Conservation (phyloP, 2,329 filamentous ascomycete genomes). For the Elsinoe perseae region DNA sequence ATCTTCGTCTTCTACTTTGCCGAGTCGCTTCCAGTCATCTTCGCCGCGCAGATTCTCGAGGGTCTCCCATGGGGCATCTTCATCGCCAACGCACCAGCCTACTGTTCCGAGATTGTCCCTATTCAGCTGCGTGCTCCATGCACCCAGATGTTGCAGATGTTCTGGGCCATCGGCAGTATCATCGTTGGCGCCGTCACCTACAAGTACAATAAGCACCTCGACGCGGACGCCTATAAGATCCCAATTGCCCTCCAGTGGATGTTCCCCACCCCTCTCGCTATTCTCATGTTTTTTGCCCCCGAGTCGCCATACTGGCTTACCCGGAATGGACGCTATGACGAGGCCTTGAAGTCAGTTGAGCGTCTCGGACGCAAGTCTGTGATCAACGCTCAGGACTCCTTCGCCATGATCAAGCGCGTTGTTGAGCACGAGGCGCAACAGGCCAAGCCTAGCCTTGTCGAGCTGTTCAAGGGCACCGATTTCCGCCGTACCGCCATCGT, state of each 20-base stretch:
- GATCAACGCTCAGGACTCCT: conserved; percentile 34
- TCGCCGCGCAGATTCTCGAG: conserved; percentile 51
- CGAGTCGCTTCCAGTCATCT: conserved; percentile 39
- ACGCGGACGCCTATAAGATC: conserved; percentile 38
- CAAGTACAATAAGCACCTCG: conserved; percentile 38
- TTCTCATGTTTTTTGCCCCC: conserved; percentile 45
- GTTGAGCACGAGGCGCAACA: conserved; percentile 46
- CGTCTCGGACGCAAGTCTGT: conserved; percentile 43
- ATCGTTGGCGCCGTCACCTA: conserved; percentile 53
- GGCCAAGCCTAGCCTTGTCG: conserved; percentile 42
- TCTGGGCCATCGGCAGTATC: conserved; percentile 56
- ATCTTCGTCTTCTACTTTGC: conserved; percentile 56
- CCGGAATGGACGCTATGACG: conserved; percentile 40
- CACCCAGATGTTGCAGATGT: conserved; percentile 59
- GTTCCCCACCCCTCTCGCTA: conserved; percentile 49
- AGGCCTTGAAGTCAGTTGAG: conserved; percentile 40
- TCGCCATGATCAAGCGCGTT: conserved; percentile 53
- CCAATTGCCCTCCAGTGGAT: conserved; percentile 53
- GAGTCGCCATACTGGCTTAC: conserved; percentile 51
- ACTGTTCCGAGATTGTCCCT: conserved; percentile 55
- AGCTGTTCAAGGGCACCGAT: conserved; percentile 51
- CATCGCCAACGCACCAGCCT: conserved; percentile 57
- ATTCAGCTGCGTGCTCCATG: conserved; percentile 50
- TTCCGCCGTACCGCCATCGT: conserved; percentile 48
- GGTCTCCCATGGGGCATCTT: conserved; percentile 60